These are phyloP conservation scores for Hamamelis virginiana DNA, from an alignment of 164 flowering plant species.

Conservation along the genomic window DNA sequence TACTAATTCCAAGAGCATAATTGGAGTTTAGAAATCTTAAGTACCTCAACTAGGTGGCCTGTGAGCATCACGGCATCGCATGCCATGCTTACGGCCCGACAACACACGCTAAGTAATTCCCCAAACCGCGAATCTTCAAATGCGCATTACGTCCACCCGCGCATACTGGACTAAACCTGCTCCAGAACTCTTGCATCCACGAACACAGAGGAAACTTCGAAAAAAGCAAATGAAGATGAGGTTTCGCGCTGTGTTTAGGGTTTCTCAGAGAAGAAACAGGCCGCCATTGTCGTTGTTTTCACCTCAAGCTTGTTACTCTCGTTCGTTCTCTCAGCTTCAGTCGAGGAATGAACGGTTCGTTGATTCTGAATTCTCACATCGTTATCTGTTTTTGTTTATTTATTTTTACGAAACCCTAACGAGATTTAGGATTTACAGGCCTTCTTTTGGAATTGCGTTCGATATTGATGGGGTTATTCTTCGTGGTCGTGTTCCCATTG, in stretches of 20 bases:
- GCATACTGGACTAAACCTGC: too few species aligned
- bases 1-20: too few species aligned
- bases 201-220: too few species aligned
- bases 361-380: neutral
- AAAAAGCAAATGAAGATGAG: neutral
- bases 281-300: too few species aligned
- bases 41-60: too few species aligned
- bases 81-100: too few species aligned
- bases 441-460: constrained; percentile 38
- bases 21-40: too few species aligned
- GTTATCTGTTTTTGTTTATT: neutral
- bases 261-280: neutral
- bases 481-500: constrained; percentile 32
- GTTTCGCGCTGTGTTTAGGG: neutral
- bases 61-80: too few species aligned
- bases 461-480: constrained; percentile 41
- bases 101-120: too few species aligned
- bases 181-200: too few species aligned
- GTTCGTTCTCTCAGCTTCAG: neutral
- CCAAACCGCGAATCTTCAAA: too few species aligned
- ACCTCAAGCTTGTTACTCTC: neutral
- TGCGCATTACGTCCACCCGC: too few species aligned
- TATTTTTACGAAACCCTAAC: neutral
- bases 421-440: constrained; percentile 12
- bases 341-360: neutral